Evolutionary conservation across 257 asterid species (phyloP), one percentile per base, ranked within the genome.

Genomic region (Nicotiana tomentosiformis): DNA sequence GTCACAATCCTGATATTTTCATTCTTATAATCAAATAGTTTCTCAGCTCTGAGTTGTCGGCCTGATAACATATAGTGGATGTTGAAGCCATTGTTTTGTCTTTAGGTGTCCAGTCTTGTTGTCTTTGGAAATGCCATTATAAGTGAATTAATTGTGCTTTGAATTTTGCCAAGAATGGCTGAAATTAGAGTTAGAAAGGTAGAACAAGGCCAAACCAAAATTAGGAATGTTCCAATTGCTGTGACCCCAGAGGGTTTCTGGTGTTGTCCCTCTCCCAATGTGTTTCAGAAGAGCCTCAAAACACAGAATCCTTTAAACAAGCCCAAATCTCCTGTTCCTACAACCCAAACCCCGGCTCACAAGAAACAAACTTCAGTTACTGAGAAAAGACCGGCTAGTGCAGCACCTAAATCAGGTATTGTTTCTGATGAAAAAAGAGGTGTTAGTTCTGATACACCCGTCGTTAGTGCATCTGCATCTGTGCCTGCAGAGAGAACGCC

Each of bases 241-340:
- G 99, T 95, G 11, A 95, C 99, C 49, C 98, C 98, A 35, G 99
- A 95, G 58, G 99, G 99, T 33, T 96, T 96, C 81, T 96, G 99
- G 99, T 96, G 99, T 87, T 96, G 99, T 81, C 99, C 99, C 46
- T 92, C 97, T 23, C 99, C 98, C 4, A 91, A 86, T 65, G 99
- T 88, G 72, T 94, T 96, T 79, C 99, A 96, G 69, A 96, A 94
- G 87, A 74, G 91, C 58, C 18, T 77, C 37, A 94, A 91, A 82
- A 15, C 92, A 33, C 96, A 89, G 49, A 89, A 88, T 82, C 90
- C 92, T 78, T 87, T 83, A 62, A 93, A 84, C 89, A 93, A 91
- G 88, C 89, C 93, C 72, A 90, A 86, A 85, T 61, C 94, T 58
- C 80, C 92, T 26, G 84, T 86, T 53, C 86, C 87, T 26, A 53